Evolutionary conservation across 106 monocot genomes (phyloP).

Genomic region (Allium sativum): DNA sequence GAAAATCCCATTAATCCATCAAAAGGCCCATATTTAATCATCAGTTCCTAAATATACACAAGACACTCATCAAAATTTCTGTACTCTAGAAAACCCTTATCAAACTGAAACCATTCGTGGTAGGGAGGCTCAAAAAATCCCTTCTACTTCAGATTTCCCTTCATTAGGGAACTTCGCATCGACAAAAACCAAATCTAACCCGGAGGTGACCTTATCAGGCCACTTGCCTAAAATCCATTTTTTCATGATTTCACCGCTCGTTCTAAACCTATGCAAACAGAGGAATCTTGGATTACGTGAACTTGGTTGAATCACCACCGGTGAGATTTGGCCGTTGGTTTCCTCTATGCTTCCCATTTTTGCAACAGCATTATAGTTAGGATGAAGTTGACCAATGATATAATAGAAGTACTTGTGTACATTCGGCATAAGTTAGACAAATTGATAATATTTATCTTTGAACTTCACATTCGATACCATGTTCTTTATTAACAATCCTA

Average conservation of each 20-base stretch:
- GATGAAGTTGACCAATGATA: no score
- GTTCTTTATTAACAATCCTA: no score
- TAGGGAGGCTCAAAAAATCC: constrained; percentile 77
- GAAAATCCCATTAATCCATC: constrained; percentile 95
- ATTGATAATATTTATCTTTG: no score
- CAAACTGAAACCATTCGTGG: constrained; percentile 96
- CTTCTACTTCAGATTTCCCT: constrained; percentile 89
- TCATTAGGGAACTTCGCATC: constrained; percentile 66
- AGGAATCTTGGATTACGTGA: constrained; percentile 61
- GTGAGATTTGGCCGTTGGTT: no score
- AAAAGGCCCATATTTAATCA: constrained; percentile 77
- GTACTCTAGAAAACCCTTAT: constrained; percentile 56
- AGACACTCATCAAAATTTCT: constrained; percentile 71
- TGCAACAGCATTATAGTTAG: no score
- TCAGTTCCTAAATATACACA: constrained; percentile 66
- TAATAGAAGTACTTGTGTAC: no score
- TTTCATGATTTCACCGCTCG: constrained; percentile 86
- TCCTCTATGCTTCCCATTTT: no score
- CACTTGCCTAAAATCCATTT: constrained; percentile 78
- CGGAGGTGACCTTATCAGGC: constrained; percentile 60
- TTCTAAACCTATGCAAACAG: constrained; percentile 91
- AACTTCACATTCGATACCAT: no score
- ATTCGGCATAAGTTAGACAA: no score
- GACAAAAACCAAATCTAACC: constrained; percentile 75
- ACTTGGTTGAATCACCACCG: no score